Evolutionary conservation across 345 rosid species (phyloP).

Genomic region (Melastoma malabathricum): DNA sequence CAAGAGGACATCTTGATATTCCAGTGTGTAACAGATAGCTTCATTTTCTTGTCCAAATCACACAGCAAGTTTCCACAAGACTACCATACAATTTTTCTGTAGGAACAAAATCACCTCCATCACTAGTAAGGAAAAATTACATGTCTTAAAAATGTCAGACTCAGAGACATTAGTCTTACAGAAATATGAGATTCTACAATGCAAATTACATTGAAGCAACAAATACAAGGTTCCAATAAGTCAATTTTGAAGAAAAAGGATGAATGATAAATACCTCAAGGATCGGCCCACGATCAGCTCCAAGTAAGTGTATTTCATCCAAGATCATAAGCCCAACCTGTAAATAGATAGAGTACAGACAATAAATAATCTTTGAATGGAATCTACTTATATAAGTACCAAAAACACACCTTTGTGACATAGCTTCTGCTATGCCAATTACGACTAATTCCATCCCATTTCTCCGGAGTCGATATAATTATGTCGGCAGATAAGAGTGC

Average conservation of each 20-base stretch:
- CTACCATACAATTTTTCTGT: too few relatives aligned
- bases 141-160: background rate
- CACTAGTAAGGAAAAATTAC: background rate
- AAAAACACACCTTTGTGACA: constrained; percentile 63
- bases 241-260: background rate
- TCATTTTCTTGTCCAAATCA: too few relatives aligned
- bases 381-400: background rate
- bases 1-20: too few relatives aligned
- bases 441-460: constrained; percentile 99
- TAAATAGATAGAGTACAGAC: constrained; percentile 14
- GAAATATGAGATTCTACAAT: too few relatives aligned
- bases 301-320: constrained; percentile 97
- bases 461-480: constrained; percentile 94
- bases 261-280: constrained; percentile 68
- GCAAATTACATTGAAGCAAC: too few relatives aligned
- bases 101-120: too few relatives aligned
- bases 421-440: constrained; percentile 97
- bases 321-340: constrained; percentile 92
- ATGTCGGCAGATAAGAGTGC: constrained; percentile 98
- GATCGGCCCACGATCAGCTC: constrained; percentile 98
- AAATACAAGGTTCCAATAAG: background rate
- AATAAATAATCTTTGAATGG: background rate
- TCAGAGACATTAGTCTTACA: too few relatives aligned
- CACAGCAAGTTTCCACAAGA: too few relatives aligned
- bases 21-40: too few relatives aligned